Percentiles rank a stretch among this genome's conserved stretches.
Evolutionary conservation across 2,329 filamentous ascomycete species (phyloP).

Genomic region (Arthrobotrys musiformis): DNA sequence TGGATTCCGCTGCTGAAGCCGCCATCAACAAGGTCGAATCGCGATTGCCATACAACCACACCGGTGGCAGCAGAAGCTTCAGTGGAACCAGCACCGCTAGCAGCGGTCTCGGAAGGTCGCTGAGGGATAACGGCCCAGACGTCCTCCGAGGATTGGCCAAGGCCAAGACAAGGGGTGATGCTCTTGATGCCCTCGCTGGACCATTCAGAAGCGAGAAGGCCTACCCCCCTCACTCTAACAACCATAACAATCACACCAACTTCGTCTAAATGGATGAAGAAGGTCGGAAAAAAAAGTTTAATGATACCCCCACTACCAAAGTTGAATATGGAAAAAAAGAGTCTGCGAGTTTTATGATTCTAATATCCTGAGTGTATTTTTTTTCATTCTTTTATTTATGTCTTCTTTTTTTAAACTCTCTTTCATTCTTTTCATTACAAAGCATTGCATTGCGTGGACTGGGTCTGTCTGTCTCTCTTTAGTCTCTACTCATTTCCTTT

Average conservation of each 20-base stretch:
- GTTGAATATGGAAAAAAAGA: background rate
- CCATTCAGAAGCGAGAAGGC: slow-evolving; percentile 43
- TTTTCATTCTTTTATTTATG: slow-evolving; percentile 11
- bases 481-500: slow-evolving; percentile 27
- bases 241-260: background rate
- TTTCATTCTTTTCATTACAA: slow-evolving; percentile 37
- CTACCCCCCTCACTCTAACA: background rate
- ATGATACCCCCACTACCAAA: background rate
- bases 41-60: slow-evolving; percentile 17
- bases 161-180: slow-evolving; percentile 52
- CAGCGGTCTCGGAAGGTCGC: slow-evolving; percentile 43
- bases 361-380: slow-evolving; percentile 11
- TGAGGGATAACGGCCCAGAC: slow-evolving; percentile 46
- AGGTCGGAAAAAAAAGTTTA: background rate
- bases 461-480: slow-evolving; percentile 50
- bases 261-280: slow-evolving; percentile 25
- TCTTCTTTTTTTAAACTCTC: slow-evolving; percentile 14
- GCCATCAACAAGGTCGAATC: slow-evolving; percentile 45
- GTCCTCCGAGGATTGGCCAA: slow-evolving; percentile 46
- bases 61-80: slow-evolving; percentile 12
- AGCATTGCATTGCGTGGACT: slow-evolving; percentile 56
- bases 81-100: slow-evolving; percentile 33
- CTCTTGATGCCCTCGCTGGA: slow-evolving; percentile 27
- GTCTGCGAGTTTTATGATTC: slow-evolving; percentile 17
- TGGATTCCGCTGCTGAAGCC: slow-evolving; percentile 47